Evolutionary conservation across 306 rosid genomes (phyloP).

Genomic region (Notholithocarpus densiflorus): DNA sequence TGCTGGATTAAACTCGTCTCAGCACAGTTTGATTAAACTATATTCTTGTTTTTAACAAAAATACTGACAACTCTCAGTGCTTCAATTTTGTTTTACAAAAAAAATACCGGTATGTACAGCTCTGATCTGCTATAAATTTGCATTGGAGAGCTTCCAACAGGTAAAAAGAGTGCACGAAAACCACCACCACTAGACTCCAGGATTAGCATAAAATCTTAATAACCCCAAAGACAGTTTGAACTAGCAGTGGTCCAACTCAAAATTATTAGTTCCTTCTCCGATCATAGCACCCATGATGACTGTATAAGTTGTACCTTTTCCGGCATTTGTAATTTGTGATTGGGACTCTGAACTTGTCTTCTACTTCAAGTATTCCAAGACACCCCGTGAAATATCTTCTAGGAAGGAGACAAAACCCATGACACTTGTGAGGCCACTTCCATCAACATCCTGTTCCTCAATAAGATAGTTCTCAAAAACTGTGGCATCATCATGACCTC

Average conservation of each 20-base stretch:
- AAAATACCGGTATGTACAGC: neutral
- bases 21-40: neutral
- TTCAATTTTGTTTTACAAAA: neutral
- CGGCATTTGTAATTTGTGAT: slow-evolving; percentile 19
- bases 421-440: slow-evolving; percentile 80
- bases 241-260: neutral
- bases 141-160: neutral
- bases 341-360: slow-evolving; percentile 16
- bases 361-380: slow-evolving; percentile 70
- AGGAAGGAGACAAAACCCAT: slow-evolving; percentile 84
- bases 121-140: neutral
- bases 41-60: neutral
- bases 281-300: slow-evolving; percentile 24
- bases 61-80: neutral
- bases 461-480: slow-evolving; percentile 83
- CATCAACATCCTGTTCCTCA: slow-evolving; percentile 93
- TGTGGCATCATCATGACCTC: slow-evolving; percentile 90
- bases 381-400: slow-evolving; percentile 66
- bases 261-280: neutral
- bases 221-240: neutral
- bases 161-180: neutral
- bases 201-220: neutral
- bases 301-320: slow-evolving; percentile 5
- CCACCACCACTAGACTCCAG: neutral
- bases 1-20: neutral